Conservation (phyloP, 768 basidiomycete species). For the Boletus bicolor region DNA sequence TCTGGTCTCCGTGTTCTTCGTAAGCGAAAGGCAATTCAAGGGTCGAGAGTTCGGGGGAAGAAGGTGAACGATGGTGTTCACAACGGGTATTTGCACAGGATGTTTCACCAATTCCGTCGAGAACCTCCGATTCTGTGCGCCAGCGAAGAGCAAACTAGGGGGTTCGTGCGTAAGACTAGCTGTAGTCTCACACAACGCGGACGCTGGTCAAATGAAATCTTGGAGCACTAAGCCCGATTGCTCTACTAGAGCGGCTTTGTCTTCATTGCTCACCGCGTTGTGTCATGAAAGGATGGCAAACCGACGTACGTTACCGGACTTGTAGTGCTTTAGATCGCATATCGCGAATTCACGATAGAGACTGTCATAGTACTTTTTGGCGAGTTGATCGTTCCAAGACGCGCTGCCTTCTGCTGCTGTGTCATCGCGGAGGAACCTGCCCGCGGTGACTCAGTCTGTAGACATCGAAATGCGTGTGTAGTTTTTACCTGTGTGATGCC, state of each 20-base stretch:
- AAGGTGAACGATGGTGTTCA: constrained; percentile 47
- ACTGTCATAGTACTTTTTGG: constrained; percentile 81
- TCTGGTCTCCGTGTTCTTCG: constrained; percentile 68
- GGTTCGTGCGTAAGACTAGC: not conserved
- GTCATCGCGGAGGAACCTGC: constrained; percentile 73
- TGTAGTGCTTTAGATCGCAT: constrained; percentile 95
- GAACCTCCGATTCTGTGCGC: constrained; percentile 89
- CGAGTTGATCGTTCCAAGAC: constrained; percentile 81
- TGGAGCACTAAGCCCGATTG: too few species aligned
- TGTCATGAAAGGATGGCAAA: not conserved
- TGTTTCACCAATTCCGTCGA: constrained; percentile 79
- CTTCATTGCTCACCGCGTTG: too few species aligned
- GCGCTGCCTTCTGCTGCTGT: constrained; percentile 14
- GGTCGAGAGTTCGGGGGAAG: constrained; percentile 50
- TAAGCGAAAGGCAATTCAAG: constrained; percentile 92
- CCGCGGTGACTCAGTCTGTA: not conserved
- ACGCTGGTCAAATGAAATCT: too few species aligned
- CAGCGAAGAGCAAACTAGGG: constrained; percentile 84
- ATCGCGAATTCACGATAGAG: constrained; percentile 91
- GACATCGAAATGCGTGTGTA: not conserved
- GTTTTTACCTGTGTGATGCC: constrained; percentile 59
- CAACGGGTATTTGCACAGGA: constrained; percentile 92
- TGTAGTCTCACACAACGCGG: not conserved
- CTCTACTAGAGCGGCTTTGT: too few species aligned
- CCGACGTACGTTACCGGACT: constrained; percentile 73